Evolutionary conservation across 306 rosid species (phyloP).

Genomic region (Malus sylvestris): DNA sequence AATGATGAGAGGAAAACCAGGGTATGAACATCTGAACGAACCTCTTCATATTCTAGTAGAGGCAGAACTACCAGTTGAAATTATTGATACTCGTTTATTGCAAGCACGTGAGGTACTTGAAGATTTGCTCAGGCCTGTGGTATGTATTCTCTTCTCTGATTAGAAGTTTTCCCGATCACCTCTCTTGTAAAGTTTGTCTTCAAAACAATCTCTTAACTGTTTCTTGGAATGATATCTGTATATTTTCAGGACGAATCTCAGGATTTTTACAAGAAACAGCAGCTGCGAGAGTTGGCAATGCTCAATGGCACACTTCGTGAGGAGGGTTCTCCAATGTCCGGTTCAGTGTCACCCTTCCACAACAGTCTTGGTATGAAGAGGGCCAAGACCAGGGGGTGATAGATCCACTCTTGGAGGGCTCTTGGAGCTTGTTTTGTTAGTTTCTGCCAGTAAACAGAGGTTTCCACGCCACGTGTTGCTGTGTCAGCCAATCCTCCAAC

Average conservation of each 20-base stretch:
- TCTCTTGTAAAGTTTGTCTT: conserved; percentile 1
- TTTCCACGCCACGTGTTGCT: conserved; percentile 43
- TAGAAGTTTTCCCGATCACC: not conserved
- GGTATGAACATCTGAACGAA: conserved; percentile 85
- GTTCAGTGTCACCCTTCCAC: conserved; percentile 77
- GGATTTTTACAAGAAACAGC: conserved; percentile 97
- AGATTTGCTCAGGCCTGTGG: conserved; percentile 85
- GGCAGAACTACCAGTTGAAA: conserved; percentile 86
- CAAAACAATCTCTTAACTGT: not conserved
- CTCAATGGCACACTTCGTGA: conserved; percentile 92
- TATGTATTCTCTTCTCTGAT: conserved; percentile 1
- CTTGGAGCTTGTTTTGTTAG: conserved; percentile 50
- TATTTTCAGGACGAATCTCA: conserved; percentile 73
- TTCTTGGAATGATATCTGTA: not conserved
- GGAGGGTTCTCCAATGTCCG: conserved; percentile 94
- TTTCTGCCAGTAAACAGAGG: conserved; percentile 40
- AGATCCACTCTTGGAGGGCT: conserved; percentile 21
- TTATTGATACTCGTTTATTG: conserved; percentile 70
- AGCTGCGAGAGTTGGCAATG: conserved; percentile 87
- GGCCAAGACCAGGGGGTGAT: conserved; percentile 92
- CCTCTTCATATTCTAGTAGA: conserved; percentile 92
- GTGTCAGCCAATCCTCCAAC: conserved; percentile 51
- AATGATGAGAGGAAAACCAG: conserved; percentile 90
- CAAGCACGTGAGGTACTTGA: conserved; percentile 75
- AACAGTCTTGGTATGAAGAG: conserved; percentile 99